phyloP scores from a whole-genome alignment of 495 filamentous ascomycete species.

The Annulohypoxylon moriforme region DNA sequence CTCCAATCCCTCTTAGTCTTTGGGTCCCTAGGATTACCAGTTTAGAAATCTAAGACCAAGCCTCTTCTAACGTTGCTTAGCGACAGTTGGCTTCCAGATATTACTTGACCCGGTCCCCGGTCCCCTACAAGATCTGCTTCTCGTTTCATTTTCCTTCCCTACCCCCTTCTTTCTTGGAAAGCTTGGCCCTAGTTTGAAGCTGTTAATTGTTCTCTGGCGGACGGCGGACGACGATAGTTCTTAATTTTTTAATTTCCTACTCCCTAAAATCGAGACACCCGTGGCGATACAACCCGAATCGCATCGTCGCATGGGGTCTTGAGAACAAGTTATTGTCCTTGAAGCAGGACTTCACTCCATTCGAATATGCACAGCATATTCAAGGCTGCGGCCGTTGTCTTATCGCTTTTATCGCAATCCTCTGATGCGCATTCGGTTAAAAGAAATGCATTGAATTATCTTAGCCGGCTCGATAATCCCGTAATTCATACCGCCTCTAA shows the following conservation, averaged over 20 bases:
- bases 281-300: constrained; percentile 18
- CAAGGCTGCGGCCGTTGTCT: constrained; percentile 39
- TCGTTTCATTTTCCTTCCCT: constrained; percentile 37
- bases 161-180: constrained; percentile 31
- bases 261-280: constrained; percentile 21
- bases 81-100: constrained; percentile 7
- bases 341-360: constrained; percentile 39
- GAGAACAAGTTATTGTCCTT: constrained; percentile 38
- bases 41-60: constrained; percentile 31
- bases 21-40: not conserved
- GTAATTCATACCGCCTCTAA: constrained; percentile 82
- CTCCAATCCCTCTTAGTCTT: constrained; percentile 14
- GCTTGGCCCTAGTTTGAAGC: constrained; percentile 11
- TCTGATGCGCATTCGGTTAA: constrained; percentile 74
- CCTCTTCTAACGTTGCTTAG: constrained; percentile 22
- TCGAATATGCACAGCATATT: constrained; percentile 46
- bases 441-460: constrained; percentile 78
- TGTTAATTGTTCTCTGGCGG: constrained; percentile 2
- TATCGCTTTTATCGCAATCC: constrained; percentile 40
- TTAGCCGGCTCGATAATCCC: constrained; percentile 79
- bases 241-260: constrained; percentile 18
- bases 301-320: constrained; percentile 47
- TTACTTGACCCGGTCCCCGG: constrained; percentile 22
- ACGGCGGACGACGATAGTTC: constrained; percentile 14
- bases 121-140: constrained; percentile 20